Conservation (phyloP, 345 rosid species). For the Pugionium dolabratum region DNA sequence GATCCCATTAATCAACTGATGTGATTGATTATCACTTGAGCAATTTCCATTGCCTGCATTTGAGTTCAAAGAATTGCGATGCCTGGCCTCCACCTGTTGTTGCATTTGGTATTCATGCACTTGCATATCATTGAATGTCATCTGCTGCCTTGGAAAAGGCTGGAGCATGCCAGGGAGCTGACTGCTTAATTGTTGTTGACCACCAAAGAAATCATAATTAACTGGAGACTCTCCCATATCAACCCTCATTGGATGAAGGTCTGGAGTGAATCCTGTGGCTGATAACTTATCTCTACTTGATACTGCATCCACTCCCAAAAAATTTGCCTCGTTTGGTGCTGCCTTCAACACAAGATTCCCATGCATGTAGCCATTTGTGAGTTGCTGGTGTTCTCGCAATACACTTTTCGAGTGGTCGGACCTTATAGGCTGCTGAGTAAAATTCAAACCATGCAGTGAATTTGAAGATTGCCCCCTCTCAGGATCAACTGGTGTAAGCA, state of each 20-base stretch:
- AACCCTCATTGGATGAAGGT: slow-evolving; percentile 49
- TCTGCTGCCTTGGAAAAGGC: slow-evolving; percentile 69
- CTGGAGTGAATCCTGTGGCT: slow-evolving; percentile 57
- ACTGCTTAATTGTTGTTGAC: slow-evolving; percentile 60
- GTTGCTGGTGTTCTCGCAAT: slow-evolving; percentile 52
- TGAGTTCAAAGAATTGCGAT: slow-evolving; percentile 50
- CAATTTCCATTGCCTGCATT: slow-evolving; percentile 51
- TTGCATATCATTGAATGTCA: slow-evolving; percentile 71
- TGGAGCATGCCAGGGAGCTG: slow-evolving; percentile 67
- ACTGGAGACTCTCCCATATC: slow-evolving; percentile 67
- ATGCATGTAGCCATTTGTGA: too few relatives aligned
- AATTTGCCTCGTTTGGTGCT: slow-evolving; percentile 59
- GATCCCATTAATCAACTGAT: slow-evolving; percentile 56
- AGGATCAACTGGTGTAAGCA: slow-evolving; percentile 53
- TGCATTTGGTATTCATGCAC: slow-evolving; percentile 80
- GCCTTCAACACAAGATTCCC: slow-evolving; percentile 43
- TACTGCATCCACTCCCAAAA: slow-evolving; percentile 64
- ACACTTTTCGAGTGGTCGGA: slow-evolving; percentile 55
- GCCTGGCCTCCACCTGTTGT: slow-evolving; percentile 59
- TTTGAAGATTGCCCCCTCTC: slow-evolving; percentile 56
- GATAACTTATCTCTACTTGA: slow-evolving; percentile 51
- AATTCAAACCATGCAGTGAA: slow-evolving; percentile 53
- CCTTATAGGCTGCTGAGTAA: slow-evolving; percentile 51
- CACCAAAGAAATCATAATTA: slow-evolving; percentile 67
- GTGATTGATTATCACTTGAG: slow-evolving; percentile 43